A percentile compares a stretch with the other conserved stretches of the same genome.
phyloP scores from a whole-genome alignment of 2,329 filamentous ascomycete genomes.

The Hypoxylon sp. region DNA sequence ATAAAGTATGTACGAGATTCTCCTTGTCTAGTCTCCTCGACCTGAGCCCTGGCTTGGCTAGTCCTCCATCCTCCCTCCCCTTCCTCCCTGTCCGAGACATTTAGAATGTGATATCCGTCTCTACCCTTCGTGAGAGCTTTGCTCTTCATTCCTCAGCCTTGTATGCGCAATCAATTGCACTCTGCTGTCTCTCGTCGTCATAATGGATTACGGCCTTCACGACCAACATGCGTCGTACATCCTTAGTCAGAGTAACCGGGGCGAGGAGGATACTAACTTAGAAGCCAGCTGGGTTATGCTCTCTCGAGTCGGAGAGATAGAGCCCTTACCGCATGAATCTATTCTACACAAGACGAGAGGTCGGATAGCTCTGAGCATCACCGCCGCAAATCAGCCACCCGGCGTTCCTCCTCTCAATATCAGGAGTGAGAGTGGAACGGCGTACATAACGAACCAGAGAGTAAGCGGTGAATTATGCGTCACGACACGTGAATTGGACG shows the following conservation, averaged over 20 bases:
- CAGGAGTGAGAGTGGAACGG: constrained; percentile 79
- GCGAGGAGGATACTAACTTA: constrained; percentile 65
- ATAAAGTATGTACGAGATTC: constrained; percentile 54
- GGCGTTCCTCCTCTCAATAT: constrained; percentile 74
- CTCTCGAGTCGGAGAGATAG: constrained; percentile 77
- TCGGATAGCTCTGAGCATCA: constrained; percentile 81
- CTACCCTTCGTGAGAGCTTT: constrained; percentile 37
- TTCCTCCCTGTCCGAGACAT: constrained; percentile 37
- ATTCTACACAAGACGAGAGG: constrained; percentile 84
- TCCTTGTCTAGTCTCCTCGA: constrained; percentile 42
- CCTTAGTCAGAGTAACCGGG: constrained; percentile 56
- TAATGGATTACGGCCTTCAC: constrained; percentile 56
- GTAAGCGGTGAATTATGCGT: constrained; percentile 63
- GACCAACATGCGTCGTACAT: constrained; percentile 60
- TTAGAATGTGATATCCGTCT: constrained; percentile 43
- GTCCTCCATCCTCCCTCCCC: constrained; percentile 29
- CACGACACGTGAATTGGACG: constrained; percentile 13
- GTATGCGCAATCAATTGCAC: constrained; percentile 34
- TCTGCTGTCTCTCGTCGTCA: constrained; percentile 32
- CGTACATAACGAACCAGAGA: constrained; percentile 87
- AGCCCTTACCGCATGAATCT: constrained; percentile 86
- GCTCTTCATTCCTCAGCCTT: constrained; percentile 41
- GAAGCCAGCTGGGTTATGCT: constrained; percentile 89
- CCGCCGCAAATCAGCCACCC: constrained; percentile 75
- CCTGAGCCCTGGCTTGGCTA: constrained; percentile 24